Evolutionary conservation across 768 basidiomycete species (phyloP).

Genomic region (Leccinum rimulosum): DNA sequence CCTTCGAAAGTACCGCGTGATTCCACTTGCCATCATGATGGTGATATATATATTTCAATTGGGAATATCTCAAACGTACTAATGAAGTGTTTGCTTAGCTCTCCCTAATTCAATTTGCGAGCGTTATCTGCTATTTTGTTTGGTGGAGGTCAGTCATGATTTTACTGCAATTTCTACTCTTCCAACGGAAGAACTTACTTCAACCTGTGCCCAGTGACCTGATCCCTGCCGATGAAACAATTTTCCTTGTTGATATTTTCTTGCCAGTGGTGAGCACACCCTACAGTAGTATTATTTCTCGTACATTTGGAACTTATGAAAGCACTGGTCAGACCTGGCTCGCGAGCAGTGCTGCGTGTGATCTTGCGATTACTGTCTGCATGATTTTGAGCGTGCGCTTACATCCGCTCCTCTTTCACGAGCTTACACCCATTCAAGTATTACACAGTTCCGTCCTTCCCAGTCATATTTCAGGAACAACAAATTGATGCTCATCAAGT

Average conservation of each 20-base stretch:
- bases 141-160: background rate
- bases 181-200: too few species aligned
- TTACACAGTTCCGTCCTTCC: background rate
- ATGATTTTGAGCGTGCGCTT: constrained; percentile 5
- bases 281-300: background rate
- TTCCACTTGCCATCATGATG: constrained; percentile 16
- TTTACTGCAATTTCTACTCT: too few species aligned
- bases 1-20: background rate
- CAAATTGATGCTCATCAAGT: background rate
- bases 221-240: too few species aligned
- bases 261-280: constrained; percentile 1
- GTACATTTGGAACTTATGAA: background rate
- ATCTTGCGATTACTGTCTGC: constrained; percentile 19
- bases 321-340: constrained; percentile 19
- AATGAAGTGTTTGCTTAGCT: constrained; percentile 6
- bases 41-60: constrained; percentile 1
- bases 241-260: background rate
- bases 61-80: background rate
- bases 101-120: constrained; percentile 19
- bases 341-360: constrained; percentile 15
- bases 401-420: background rate
- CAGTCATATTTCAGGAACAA: background rate
- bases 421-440: background rate
- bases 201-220: too few species aligned
- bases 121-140: constrained; percentile 2